Conservation (phyloP, 2,329 filamentous ascomycete genomes). For the Aspergillus sp. region DNA sequence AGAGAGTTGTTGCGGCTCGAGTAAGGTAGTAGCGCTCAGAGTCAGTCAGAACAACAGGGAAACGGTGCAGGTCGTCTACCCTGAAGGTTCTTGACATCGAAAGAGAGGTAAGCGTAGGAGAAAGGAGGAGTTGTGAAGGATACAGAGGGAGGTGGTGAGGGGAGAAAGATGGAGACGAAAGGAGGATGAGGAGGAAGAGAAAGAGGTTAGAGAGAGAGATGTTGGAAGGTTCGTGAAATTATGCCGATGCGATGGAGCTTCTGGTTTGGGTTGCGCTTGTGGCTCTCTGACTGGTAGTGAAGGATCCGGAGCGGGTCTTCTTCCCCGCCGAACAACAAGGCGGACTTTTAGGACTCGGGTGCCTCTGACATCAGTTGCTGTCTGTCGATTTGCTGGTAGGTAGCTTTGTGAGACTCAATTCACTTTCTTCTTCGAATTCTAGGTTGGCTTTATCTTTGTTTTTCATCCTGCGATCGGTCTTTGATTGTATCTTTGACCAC, state of each 20-base stretch:
- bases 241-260: slow-evolving; percentile 17
- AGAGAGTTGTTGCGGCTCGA: slow-evolving; percentile 17
- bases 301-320: slow-evolving; percentile 20
- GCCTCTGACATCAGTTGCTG: neutral
- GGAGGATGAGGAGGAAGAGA: slow-evolving; percentile 9
- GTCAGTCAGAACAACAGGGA: slow-evolving; percentile 27
- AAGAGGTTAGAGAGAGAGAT: slow-evolving; percentile 9
- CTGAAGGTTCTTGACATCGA: slow-evolving; percentile 21
- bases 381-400: too few species aligned
- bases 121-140: neutral
- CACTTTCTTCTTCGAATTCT: too few species aligned
- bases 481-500: too few species aligned
- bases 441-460: too few species aligned
- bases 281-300: slow-evolving; percentile 7
- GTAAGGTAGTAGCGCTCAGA: slow-evolving; percentile 21
- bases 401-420: too few species aligned
- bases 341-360: neutral
- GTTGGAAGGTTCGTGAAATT: slow-evolving; percentile 24
- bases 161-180: slow-evolving; percentile 4
- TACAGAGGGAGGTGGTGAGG: neutral
- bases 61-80: slow-evolving; percentile 44
- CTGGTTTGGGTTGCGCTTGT: slow-evolving; percentile 11
- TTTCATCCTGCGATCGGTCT: too few species aligned
- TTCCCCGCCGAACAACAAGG: slow-evolving; percentile 17
- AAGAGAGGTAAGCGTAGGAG: neutral